These are phyloP conservation scores for Huiozyma naganishii DNA, from an alignment of 805 yeast species.

Conservation along the genomic window DNA sequence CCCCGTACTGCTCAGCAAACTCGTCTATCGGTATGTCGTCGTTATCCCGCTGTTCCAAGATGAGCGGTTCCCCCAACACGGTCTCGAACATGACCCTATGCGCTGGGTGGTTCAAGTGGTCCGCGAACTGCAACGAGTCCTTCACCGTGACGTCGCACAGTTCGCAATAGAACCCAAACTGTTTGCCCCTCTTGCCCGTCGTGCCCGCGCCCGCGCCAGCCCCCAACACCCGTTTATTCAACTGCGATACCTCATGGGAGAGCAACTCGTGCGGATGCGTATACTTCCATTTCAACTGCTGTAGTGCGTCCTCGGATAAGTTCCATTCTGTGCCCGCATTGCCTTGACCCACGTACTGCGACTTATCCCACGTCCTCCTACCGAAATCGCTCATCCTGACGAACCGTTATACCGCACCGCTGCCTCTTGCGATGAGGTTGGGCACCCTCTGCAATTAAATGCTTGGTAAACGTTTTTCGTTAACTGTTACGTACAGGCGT, in stretches of 20 bases:
- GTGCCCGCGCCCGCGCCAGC: slow-evolving; percentile 15
- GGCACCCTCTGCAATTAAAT: too few relatives aligned
- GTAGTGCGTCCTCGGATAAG: slow-evolving; percentile 9
- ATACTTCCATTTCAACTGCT: slow-evolving; percentile 11
- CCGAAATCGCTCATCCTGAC: slow-evolving; percentile 35
- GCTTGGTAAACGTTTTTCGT: too few relatives aligned
- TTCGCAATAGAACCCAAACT: slow-evolving; percentile 80
- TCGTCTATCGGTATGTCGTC: slow-evolving; percentile 39
- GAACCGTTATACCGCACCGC: too few relatives aligned
- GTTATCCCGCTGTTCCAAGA: slow-evolving; percentile 24
- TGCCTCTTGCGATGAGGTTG: too few relatives aligned
- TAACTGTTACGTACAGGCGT: too few relatives aligned
- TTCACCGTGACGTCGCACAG: slow-evolving; percentile 70
- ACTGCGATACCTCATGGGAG: slow-evolving; percentile 18
- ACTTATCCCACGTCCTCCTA: slow-evolving; percentile 62
- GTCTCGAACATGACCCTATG: slow-evolving; percentile 40
- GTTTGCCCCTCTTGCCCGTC: slow-evolving; percentile 36
- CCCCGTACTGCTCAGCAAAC: slow-evolving; percentile 32
- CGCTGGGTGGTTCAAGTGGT: slow-evolving; percentile 70
- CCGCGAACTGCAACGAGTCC: slow-evolving; percentile 71
- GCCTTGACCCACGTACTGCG: slow-evolving; percentile 47
- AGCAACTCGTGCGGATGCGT: slow-evolving; percentile 16
- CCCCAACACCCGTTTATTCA: slow-evolving; percentile 27
- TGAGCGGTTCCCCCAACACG: slow-evolving; percentile 24
- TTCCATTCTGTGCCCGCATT: slow-evolving; percentile 16